Conservation (phyloP, 2,329 filamentous ascomycete species). For the Fusarium clavum region DNA sequence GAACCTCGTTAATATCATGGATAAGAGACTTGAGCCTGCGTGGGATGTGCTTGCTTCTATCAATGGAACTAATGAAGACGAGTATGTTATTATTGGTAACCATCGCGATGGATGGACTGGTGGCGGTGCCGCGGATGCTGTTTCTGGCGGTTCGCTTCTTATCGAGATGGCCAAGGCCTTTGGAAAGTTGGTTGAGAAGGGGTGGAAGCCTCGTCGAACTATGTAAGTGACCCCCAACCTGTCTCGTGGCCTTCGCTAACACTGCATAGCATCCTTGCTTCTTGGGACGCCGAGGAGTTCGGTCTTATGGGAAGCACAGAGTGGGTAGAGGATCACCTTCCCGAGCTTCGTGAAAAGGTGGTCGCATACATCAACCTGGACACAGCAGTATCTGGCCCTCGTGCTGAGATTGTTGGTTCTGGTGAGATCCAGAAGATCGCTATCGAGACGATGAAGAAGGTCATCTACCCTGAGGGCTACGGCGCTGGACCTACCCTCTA, state of each 20-base stretch:
- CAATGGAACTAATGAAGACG: constrained; percentile 54
- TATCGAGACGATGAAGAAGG: constrained; percentile 40
- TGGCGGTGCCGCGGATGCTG: constrained; percentile 64
- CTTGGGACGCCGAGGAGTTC: constrained; percentile 33
- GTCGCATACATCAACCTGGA: constrained; percentile 63
- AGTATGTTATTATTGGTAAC: constrained; percentile 63
- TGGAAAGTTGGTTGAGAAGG: constrained; percentile 57
- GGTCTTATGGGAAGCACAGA: constrained; percentile 34
- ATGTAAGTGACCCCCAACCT: too few relatives aligned
- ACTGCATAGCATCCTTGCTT: constrained; percentile 3
- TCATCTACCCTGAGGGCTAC: constrained; percentile 32
- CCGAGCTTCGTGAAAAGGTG: constrained; percentile 21
- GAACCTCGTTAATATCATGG: constrained; percentile 29
- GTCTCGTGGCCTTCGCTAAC: too few relatives aligned
- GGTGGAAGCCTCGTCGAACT: constrained; percentile 64
- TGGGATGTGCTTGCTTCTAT: constrained; percentile 55
- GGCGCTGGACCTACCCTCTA: constrained; percentile 31
- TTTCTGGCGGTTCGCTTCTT: constrained; percentile 61
- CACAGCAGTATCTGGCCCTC: constrained; percentile 58
- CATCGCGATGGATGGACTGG: constrained; percentile 67
- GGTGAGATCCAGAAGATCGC: constrained; percentile 39
- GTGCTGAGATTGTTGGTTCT: constrained; percentile 50
- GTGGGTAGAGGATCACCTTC: constrained; percentile 31
- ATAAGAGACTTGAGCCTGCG: constrained; percentile 18
- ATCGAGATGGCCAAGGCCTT: constrained; percentile 63